phyloP scores from a whole-genome alignment of 1,284 basidiomycete genomes.

The Phaffia rhodozyma region DNA sequence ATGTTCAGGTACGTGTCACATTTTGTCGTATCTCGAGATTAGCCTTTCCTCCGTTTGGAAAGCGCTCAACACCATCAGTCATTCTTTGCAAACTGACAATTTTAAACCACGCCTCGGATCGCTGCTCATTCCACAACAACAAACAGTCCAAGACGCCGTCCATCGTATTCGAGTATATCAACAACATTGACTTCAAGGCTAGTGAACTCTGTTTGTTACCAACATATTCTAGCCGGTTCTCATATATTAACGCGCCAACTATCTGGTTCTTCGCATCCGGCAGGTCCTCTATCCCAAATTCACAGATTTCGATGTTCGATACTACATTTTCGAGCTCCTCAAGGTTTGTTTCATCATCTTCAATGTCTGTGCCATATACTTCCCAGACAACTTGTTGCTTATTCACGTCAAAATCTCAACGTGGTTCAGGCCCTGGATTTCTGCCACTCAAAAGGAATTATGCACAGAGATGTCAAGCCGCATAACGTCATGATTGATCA shows the following conservation, averaged over 20 bases:
- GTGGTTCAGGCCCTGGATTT: constrained; percentile 73
- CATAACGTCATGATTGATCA: constrained; percentile 99
- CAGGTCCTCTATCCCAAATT: constrained; percentile 81
- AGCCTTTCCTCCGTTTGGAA: background rate
- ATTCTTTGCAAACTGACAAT: background rate
- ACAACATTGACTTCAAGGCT: constrained; percentile 91
- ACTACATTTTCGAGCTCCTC: constrained; percentile 91
- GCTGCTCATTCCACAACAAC: background rate
- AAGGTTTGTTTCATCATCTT: constrained; percentile 49
- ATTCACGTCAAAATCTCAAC: constrained; percentile 11
- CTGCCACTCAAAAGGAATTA: constrained; percentile 96
- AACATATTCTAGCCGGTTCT: too few species aligned
- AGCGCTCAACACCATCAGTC: background rate
- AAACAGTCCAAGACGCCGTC: constrained; percentile 85
- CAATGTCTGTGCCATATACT: background rate
- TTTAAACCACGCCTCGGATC: background rate
- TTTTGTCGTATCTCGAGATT: background rate
- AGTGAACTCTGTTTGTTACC: too few species aligned
- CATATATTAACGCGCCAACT: too few species aligned
- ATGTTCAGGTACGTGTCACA: constrained; percentile 41
- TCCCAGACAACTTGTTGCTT: background rate
- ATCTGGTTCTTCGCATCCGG: too few species aligned
- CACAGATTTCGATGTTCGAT: constrained; percentile 87
- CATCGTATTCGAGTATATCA: constrained; percentile 94
- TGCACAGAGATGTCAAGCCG: constrained; percentile 98